These are phyloP conservation scores for Solanum acaule DNA, from an alignment of 257 asterid genomes.

Conservation along the genomic window DNA sequence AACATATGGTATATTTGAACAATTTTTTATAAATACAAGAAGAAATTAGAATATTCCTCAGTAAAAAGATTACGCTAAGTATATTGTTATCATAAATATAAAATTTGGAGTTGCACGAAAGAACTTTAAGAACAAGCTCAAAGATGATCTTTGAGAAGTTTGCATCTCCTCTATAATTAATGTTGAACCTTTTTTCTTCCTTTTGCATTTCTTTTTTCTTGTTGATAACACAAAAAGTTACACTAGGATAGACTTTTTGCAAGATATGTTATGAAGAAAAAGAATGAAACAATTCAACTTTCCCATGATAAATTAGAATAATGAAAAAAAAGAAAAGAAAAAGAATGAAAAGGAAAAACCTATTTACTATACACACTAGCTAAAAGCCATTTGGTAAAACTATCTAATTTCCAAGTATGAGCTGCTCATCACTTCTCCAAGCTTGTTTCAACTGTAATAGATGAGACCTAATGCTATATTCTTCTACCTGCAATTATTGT, in stretches of 20 bases:
- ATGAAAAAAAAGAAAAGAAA: background rate
- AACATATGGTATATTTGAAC: no score
- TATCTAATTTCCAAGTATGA: conserved; percentile 14
- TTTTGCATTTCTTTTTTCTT: conserved; percentile 13
- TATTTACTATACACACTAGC: conserved; percentile 2
- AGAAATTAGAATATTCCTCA: no score
- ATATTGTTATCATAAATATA: no score
- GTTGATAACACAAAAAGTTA: conserved; percentile 16
- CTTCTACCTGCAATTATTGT: conserved; percentile 51
- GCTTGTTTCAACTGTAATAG: conserved; percentile 58
- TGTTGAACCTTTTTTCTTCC: background rate
- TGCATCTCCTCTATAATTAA: background rate
- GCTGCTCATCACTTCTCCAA: conserved; percentile 19
- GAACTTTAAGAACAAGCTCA: background rate
- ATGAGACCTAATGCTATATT: conserved; percentile 66
- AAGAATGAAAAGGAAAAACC: background rate
- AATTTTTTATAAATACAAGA: no score
- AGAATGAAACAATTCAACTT: conserved; percentile 2
- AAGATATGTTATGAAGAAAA: background rate
- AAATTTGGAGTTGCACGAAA: background rate
- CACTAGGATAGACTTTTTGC: conserved; percentile 5
- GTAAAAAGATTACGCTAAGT: background rate
- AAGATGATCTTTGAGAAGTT: background rate
- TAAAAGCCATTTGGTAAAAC: background rate
- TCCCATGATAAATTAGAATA: background rate